phyloP scores from a whole-genome alignment of 768 basidiomycete species.

The Kwoniella sp. region DNA sequence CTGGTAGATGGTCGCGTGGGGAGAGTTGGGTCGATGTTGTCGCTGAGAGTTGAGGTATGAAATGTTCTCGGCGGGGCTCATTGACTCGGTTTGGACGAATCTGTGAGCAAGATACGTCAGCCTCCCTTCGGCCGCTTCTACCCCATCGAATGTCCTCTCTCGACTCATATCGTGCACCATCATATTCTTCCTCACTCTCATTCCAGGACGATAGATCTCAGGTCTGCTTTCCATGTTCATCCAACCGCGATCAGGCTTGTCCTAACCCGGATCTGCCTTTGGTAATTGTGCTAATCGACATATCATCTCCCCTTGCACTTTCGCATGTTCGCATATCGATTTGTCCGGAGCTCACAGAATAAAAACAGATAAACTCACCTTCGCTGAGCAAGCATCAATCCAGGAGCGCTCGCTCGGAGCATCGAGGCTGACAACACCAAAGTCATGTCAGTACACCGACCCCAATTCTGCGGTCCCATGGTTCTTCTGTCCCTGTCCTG shows the following conservation, averaged over 20 bases:
- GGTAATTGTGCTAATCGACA: too few species aligned
- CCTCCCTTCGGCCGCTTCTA: neutral
- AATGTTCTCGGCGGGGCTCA: constrained; percentile 48
- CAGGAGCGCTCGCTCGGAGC: constrained; percentile 31
- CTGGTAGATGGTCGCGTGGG: constrained; percentile 91
- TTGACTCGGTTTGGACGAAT: constrained; percentile 48
- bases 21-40: constrained; percentile 81
- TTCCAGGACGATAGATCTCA: too few species aligned
- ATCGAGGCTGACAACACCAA: constrained; percentile 22
- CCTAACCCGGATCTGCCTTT: too few species aligned
- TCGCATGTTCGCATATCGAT: too few species aligned
- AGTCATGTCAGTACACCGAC: neutral
- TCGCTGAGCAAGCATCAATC: constrained; percentile 33
- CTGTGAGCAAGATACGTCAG: constrained; percentile 14
- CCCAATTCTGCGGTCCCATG: neutral
- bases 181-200: too few species aligned
- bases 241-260: too few species aligned
- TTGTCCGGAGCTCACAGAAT: too few species aligned
- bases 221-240: too few species aligned
- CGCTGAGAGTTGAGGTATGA: constrained; percentile 85
- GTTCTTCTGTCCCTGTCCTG: neutral
- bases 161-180: too few species aligned
- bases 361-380: constrained; percentile 22
- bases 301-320: too few species aligned
- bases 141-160: too few species aligned